Percentiles rank a stretch among this genome's conserved stretches.
Conservation (phyloP, 768 basidiomycete genomes). For the Macrolepiota dolichaula region DNA sequence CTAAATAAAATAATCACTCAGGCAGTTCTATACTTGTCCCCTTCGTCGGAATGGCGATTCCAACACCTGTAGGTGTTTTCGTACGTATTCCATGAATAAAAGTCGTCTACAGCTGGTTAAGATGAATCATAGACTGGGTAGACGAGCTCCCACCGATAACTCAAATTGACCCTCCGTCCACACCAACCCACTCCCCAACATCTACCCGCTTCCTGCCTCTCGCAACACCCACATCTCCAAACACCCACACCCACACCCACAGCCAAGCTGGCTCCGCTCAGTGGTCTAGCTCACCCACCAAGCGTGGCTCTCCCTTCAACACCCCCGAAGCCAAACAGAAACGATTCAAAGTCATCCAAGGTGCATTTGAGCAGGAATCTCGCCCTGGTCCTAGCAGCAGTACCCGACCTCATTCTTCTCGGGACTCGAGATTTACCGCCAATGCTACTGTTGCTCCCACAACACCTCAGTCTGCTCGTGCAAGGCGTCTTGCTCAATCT, state of each 20-base stretch:
- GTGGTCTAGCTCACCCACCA: background rate
- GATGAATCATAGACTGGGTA: background rate
- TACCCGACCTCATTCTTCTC: background rate
- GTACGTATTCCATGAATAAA: conserved; percentile 21
- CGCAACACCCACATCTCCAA: background rate
- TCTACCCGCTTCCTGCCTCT: background rate
- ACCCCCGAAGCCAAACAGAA: background rate
- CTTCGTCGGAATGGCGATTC: conserved; percentile 21
- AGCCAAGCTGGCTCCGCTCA: background rate
- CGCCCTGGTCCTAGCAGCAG: background rate
- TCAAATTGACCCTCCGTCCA: background rate
- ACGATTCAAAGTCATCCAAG: conserved; percentile 3
- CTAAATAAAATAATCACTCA: conserved; percentile 10
- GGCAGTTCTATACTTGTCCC: conserved; percentile 36
- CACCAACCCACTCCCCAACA: background rate
- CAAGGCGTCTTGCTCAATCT: background rate
- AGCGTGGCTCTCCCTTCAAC: background rate
- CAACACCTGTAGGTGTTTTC: conserved; percentile 27
- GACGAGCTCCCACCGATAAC: conserved; percentile 3
- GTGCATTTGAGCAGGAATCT: background rate
- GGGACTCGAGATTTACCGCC: background rate
- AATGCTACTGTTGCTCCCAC: background rate
- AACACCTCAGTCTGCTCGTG: background rate
- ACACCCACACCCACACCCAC: background rate
- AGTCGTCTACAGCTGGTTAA: background rate